Evolutionary conservation across 306 rosid genomes (phyloP).

Genomic region (Prunus padus): DNA sequence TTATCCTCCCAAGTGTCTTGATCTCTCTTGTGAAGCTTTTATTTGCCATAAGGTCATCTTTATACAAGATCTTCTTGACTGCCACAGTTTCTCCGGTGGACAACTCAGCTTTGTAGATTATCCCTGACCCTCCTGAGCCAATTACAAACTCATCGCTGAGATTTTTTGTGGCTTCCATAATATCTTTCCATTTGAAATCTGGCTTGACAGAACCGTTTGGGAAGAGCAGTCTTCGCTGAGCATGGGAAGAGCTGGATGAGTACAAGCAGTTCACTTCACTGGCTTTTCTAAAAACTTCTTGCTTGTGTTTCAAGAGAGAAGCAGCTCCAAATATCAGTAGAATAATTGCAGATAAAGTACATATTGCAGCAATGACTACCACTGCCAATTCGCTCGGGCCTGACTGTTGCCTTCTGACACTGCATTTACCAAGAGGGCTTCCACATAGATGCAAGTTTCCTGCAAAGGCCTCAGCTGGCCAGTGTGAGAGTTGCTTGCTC

Average conservation of each 20-base stretch:
- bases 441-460: slow-evolving; percentile 81
- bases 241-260: slow-evolving; percentile 72
- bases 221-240: slow-evolving; percentile 63
- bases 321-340: slow-evolving; percentile 48
- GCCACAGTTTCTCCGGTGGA: slow-evolving; percentile 70
- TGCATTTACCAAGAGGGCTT: slow-evolving; percentile 60
- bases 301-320: slow-evolving; percentile 48
- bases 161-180: slow-evolving; percentile 79
- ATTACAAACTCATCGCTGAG: slow-evolving; percentile 74
- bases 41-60: slow-evolving; percentile 71
- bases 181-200: slow-evolving; percentile 80
- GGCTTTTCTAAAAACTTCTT: slow-evolving; percentile 40
- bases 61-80: slow-evolving; percentile 72
- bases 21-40: slow-evolving; percentile 79
- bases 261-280: slow-evolving; percentile 53
- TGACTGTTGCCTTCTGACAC: slow-evolving; percentile 23
- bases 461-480: slow-evolving; percentile 63
- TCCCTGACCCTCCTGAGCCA: slow-evolving; percentile 94
- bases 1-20: slow-evolving; percentile 83
- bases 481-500: slow-evolving; percentile 59
- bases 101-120: slow-evolving; percentile 82
- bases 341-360: slow-evolving; percentile 65
- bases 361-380: slow-evolving; percentile 57
- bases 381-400: slow-evolving; percentile 49
- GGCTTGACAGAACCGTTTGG: slow-evolving; percentile 51